Base-by-base conservation (phyloP, 306 rosid genomes). In the Coriaria nepalensis region DNA sequence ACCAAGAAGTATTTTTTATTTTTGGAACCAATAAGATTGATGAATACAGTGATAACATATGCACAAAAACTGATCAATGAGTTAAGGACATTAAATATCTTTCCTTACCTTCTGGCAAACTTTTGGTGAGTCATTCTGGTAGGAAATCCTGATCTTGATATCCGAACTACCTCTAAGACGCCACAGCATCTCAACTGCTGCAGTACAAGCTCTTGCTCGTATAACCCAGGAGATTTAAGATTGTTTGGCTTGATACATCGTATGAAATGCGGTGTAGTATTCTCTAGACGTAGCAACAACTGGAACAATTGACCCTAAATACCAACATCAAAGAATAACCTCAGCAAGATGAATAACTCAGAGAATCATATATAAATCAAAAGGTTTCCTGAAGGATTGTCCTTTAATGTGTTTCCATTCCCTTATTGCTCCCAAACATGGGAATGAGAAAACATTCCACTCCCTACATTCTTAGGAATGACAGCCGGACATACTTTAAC, bases 161-260 rank as follows among this genome's bases (percentile, higher is more conserved):
- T 92, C 29, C 98, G 80, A 53, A 92, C 98, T 50, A 92, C 98
- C 74, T 92, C 98, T 60, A 92, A 74, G 53, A 92, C 98, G 50
- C 98, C 98, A 56, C 98, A 92, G 68, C 98, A 92, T 75, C 85
- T 81, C 63, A 92, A 68, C 69, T 92, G 98, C 77, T 82, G 98
- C 46, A 92, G 73, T 46, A 92, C 98, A 54, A 92, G 98, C 35
- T 77, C 80, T 77, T 92, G 98, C 77, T 85, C 98, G 44, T 85
- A 92, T 58, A 65, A 61, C 58, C 95, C 86, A 13, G 98, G 94
- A 64, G 94, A 92, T 65, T 92, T 96, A 66, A 72, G 71, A 71
- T 85, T 85, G 68, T 92, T 92, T 68, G 98, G 98, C 79, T 92
- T 92, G 61, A 92, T 77, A 65, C 98, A 92, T 48, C 98, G 96